Conservation (phyloP, 1,139 yeast species). For the Candida dubliniensis region DNA sequence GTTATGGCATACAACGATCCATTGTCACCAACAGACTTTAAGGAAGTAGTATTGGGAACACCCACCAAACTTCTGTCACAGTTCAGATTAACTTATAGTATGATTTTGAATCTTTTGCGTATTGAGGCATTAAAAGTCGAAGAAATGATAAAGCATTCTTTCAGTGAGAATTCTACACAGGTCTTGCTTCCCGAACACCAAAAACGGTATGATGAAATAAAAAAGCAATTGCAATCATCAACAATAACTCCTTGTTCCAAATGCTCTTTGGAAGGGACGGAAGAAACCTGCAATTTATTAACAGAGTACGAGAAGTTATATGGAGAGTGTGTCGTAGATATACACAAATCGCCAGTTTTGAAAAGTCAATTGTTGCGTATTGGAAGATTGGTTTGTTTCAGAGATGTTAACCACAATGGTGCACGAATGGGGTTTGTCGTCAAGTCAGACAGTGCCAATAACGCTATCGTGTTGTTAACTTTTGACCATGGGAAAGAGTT, state of each 20-base stretch:
- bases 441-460: conserved; percentile 33
- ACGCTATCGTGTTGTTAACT: conserved; percentile 37
- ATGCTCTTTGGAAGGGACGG: conserved; percentile 41
- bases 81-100: conserved; percentile 89
- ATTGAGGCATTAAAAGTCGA: conserved; percentile 94
- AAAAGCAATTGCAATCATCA: conserved; percentile 44
- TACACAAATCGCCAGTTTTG: conserved; percentile 47
- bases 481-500: conserved; percentile 47
- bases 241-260: conserved; percentile 39
- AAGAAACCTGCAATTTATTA: conserved; percentile 45
- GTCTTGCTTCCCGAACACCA: conserved; percentile 85
- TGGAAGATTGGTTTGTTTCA: conserved; percentile 65
- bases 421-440: conserved; percentile 57
- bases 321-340: conserved; percentile 47
- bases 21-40: conserved; percentile 58
- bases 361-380: conserved; percentile 44
- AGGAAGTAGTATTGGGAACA: conserved; percentile 79
- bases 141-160: conserved; percentile 95
- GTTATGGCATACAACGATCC: conserved; percentile 84
- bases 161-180: conserved; percentile 88
- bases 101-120: conserved; percentile 88
- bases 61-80: conserved; percentile 91
- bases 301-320: conserved; percentile 45
- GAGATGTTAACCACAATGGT: conserved; percentile 38
- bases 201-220: conserved; percentile 55